Evolutionary conservation across 345 rosid species (phyloP), one percentile per base, ranked within the genome.

Genomic region (Cardamine resedifolia): DNA sequence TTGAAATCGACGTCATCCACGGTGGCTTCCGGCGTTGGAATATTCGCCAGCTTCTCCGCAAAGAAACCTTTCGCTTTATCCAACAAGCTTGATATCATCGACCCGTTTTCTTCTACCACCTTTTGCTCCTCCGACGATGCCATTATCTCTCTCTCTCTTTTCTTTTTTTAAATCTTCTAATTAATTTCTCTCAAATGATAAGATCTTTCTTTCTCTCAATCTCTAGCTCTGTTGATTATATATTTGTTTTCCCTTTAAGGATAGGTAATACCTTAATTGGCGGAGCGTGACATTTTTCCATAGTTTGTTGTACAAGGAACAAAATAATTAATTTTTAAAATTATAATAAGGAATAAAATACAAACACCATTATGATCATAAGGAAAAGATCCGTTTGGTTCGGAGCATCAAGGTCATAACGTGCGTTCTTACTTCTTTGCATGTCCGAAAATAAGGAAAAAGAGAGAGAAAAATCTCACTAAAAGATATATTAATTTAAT

Each of bases 51-150:
- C 81, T 90, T 90, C 71, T 88, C 97, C 19, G 84, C 82, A 68
- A 95, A 79, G 31, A 81, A 91, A 30, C 83, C 77, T 81, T 91
- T 95, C 2, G 97, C 97, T 83, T 85, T 88, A 65, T 81, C 83
- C 68, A 83, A 15, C 15, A 84, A 70, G 36, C 80, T 60, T 80
- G 85, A 47, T 66, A 81, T 82, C 48, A 3, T 2, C 39, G 75
- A 77, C 2, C 65, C 77, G 3, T 72, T 72, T 2, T 75, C 79
- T 55, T 76, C 75, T 12, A 69, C 75, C 26, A 4, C 64, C n/a
- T 68, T 75, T 21, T 77, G 65, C 21, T 77, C 72, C 21, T 77
- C 72, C 31, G 61, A 5, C 20, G 77, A 18, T 18, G 77, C 69
- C 77, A 77, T 77, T 18, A 5, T 56, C 43, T 38, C 43, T 10